Base-by-base conservation (phyloP, 345 rosid genomes). In the Eucalyptus sp. region DNA sequence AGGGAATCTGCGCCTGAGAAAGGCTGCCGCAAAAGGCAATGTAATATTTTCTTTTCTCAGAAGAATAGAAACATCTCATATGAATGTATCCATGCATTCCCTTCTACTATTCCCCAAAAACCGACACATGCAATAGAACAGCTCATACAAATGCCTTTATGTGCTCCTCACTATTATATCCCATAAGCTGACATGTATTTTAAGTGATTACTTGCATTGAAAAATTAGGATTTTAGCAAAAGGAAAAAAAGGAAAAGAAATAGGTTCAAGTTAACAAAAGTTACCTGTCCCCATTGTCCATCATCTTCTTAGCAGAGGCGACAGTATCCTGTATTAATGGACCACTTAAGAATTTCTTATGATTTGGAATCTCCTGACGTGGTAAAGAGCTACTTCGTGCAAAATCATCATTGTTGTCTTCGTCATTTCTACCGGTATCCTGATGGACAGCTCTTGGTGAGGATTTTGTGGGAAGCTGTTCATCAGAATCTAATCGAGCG, bases 281-380 rank as follows among this genome's bases (percentile, higher is more conserved):
- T 76, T 56, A 88, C 89, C 89, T 51, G 49, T 89, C 90, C 51
- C 90, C 88, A 17, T 86, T 46, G 37, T 18, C 46, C 15, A 15
- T 80, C 85, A 86, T 50, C 89, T 88, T 88, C 89, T 66, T 87
- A 80, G 54, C 44, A 80, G 87, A 52, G 87, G 94, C 95, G 5
- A 96, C 95, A 46, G 58, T 81, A 52, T 80, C 86, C 87, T 91
- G 81, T 90, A 95, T 71, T 71, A 71, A 16, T 85, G 98, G 94
- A 91, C 99, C 95, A 41, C 99, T 95, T 90, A 92, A 95, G 92
- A 89, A 90, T 50, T 88, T 92, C 90, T 90, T 96, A 84, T 93
- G 92, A 92, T 95, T 98, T 16, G 90, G 60, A 90, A 90, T 83
- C 31, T 90, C 90, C 58, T 92, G 96, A 62, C 83, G 93, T 54